Base-by-base conservation (phyloP, 352 stramenopile species). In the Globisporangium orthogonon region DNA sequence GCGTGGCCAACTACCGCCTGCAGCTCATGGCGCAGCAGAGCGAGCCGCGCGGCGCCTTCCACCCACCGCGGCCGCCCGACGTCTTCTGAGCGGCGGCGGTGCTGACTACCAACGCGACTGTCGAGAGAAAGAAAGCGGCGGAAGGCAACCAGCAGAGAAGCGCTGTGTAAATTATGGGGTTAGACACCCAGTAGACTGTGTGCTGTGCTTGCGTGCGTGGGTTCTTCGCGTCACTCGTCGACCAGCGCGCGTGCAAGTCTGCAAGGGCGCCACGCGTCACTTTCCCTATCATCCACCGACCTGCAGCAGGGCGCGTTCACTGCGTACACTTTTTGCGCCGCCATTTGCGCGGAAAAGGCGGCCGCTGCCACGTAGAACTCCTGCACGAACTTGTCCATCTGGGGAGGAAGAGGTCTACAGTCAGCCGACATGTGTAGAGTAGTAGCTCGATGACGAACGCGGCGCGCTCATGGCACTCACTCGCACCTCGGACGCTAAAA, bases 21-120 rank as follows among this genome's bases (percentile, higher is more conserved):
- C 81, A 89, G 61, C 87, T 78, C 52, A 70, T 91, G 50, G 69
- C 87, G 35, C 81, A 91, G 70, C 78, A 89, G 57, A 76, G 70
- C 58, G 77, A 89, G 37, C 61, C 67, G n/a, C 65, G 66, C 56
- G 68, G 56, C 18, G 39, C 61, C 11, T 85, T 87, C 50, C 50
- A 89, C 47, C 78, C 78, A 30, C 78, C 81, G 10, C 74, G 67
- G 11, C 81, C 78, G 18, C 81, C 81, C 31, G 81, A 91, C 43
- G 86, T 91, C 41, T 91, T 88, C 53, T 91, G 50, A 62, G 35
- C 23, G 35, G 9, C 33, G 33, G 33, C 9, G 33, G 33, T 37
- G 33, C 5, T 37, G 33, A 37, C 33, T 6, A 37, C 23, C 23
- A 23, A 23, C 23, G 23, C 23, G 23, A 23, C 23, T 23, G 23